These are phyloP conservation scores for Phyllostachys edulis DNA, from an alignment of 176 grass and related monocot genomes.

Conservation along the genomic window DNA sequence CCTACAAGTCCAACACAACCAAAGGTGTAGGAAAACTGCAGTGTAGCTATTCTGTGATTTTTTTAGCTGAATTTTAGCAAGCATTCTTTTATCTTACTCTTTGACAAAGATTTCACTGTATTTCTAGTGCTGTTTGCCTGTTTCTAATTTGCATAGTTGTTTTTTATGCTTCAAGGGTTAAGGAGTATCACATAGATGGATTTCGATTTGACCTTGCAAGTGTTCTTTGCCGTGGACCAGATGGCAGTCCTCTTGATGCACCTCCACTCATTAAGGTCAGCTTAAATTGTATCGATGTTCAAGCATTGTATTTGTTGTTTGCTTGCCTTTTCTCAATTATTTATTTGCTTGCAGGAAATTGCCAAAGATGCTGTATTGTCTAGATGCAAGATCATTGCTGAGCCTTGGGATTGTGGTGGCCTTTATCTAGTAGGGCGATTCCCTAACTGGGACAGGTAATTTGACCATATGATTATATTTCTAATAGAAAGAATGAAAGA, in stretches of 20 bases:
- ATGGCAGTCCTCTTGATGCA: conserved; percentile 81
- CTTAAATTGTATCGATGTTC: conserved; percentile 10
- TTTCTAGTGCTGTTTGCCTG: neutral
- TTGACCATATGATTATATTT: conserved; percentile 10
- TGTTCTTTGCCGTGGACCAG: conserved; percentile 84
- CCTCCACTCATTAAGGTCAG: conserved; percentile 84
- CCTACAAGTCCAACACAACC: neutral
- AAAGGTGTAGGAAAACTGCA: neutral
- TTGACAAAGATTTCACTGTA: neutral
- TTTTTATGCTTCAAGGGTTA: conserved; percentile 61
- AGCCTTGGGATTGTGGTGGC: conserved; percentile 97
- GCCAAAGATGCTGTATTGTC: conserved; percentile 85
- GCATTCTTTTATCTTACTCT: neutral
- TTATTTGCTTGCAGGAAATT: conserved; percentile 63
- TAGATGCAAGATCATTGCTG: conserved; percentile 99
- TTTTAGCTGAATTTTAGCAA: neutral
- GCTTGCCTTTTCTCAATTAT: conserved; percentile 24
- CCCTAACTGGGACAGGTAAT: conserved; percentile 99
- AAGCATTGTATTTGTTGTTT: conserved; percentile 1
- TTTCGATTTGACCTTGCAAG: conserved; percentile 98
- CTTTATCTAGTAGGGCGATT: conserved; percentile 96
- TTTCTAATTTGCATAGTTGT: conserved; percentile 14
- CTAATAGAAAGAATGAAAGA: neutral
- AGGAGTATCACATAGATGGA: conserved; percentile 96
- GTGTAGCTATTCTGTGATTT: neutral